Base-by-base conservation (phyloP, 352 stramenopile species). In the Blastocystis sp. region DNA sequence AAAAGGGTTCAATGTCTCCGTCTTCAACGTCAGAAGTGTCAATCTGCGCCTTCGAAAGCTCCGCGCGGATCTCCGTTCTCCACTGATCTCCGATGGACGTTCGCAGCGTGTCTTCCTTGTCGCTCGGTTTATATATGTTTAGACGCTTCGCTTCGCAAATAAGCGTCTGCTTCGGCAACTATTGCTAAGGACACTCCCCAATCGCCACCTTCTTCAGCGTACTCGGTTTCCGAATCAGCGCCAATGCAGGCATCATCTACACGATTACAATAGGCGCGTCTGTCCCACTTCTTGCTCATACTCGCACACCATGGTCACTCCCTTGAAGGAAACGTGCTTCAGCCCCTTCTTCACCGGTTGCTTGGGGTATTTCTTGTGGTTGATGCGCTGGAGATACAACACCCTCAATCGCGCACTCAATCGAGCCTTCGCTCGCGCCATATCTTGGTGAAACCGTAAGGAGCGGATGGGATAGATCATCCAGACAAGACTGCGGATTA, bases 401-500 rank as follows among this genome's bases (percentile, higher is more conserved):
- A 76, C 34, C 66, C 19, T 76, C n/a, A 24, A 60, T 45, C 9
- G 34, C 3, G 66, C 24, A 54, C 4, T 28, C n/a, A 76, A 45
- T 38, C 66, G 66, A 54, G 54, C 9, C 48, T 76, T 76, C 28
- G 66, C 66, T 17, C 66, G 38, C 38, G 28, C 66, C 42, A 76
- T 76, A 28, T 48, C 38, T 57, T 60, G 7, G 7, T 11, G 66
- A 40, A 42, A 21, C 7, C 66, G 66, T 52, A 60, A 19, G 42
- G 38, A 48, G 7, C 66, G 66, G 54, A 57, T 76, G 19, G 66
- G 66, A 57, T 76, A 76, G 40, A 76, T 14, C 66, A 76, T 76
- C 14, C 28, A 34, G 28, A 34, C 28, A 34, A 34, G 28, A 34
- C 28, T 34, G 28, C 28, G 28, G 28, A 34, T 34, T 34, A 7